A percentile compares a stretch with the other conserved stretches of the same genome.
Evolutionary conservation across 306 rosid genomes (phyloP).

Genomic region (Castanea mollissima): DNA sequence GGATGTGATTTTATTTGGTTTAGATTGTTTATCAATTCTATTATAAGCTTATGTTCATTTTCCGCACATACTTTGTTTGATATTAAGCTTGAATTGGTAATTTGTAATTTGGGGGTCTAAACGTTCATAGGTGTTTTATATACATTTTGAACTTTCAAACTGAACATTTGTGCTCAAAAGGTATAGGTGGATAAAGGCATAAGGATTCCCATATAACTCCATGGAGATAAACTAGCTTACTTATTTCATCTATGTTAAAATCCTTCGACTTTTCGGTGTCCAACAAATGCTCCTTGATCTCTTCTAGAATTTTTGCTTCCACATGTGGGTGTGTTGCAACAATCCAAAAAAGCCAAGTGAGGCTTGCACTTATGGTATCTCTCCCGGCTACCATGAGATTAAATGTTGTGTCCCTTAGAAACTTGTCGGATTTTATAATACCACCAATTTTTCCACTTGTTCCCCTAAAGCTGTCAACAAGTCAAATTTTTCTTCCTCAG

Average conservation of each 20-base stretch:
- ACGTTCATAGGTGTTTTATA: no score
- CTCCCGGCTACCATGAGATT: constrained; percentile 40
- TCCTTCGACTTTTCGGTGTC: background rate
- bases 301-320: constrained; percentile 43
- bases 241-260: constrained; percentile 17
- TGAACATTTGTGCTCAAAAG: constrained; percentile 33
- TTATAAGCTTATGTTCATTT: no score
- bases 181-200: constrained; percentile 48
- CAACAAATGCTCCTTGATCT: constrained; percentile 12
- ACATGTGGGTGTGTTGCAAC: constrained; percentile 42
- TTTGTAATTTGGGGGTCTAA: no score
- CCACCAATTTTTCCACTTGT: background rate
- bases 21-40: no score
- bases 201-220: constrained; percentile 52
- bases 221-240: constrained; percentile 46
- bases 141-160: background rate
- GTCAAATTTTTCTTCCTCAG: constrained; percentile 13
- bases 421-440: constrained; percentile 11
- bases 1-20: no score
- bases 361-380: constrained; percentile 42
- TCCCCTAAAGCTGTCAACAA: constrained; percentile 27
- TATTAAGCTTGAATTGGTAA: no score
- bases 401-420: constrained; percentile 43
- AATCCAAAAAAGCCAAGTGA: constrained; percentile 51
- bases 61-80: no score